phyloP scores from a whole-genome alignment of 148 eudicot genomes.

The Chenopodium quinoa region DNA sequence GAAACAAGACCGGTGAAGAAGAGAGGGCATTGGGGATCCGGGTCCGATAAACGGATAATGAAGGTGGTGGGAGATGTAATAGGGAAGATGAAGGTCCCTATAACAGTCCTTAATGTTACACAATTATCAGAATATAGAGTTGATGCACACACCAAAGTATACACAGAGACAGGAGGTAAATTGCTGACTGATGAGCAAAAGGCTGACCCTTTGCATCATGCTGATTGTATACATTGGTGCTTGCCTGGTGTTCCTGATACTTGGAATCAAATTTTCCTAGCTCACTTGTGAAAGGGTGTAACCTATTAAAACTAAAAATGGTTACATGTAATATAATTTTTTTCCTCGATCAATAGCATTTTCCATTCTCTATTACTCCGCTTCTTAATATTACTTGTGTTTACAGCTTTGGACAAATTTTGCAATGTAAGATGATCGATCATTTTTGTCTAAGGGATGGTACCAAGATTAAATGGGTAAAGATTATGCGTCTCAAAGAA shows the following conservation, averaged over 20 bases:
- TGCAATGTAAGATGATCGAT: too few species aligned
- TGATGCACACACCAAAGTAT: slow-evolving; percentile 73
- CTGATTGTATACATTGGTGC: slow-evolving; percentile 59
- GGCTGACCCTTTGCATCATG: slow-evolving; percentile 59
- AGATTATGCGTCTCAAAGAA: too few species aligned
- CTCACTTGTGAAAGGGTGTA: slow-evolving; percentile 42
- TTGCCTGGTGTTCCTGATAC: slow-evolving; percentile 20
- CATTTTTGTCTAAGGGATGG: too few species aligned
- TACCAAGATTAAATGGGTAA: too few species aligned
- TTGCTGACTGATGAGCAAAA: slow-evolving; percentile 59
- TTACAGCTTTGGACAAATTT: too few species aligned
- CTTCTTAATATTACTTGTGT: too few species aligned
- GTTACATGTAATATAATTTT: neutral
- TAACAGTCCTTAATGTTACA: slow-evolving; percentile 67
- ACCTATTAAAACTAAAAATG: neutral
- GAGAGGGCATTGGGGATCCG: slow-evolving; percentile 73
- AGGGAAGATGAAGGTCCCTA: slow-evolving; percentile 63
- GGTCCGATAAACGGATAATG: slow-evolving; percentile 73
- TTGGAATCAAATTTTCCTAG: slow-evolving; percentile 72
- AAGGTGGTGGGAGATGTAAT: slow-evolving; percentile 48
- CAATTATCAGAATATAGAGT: slow-evolving; percentile 80
- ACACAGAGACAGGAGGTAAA: slow-evolving; percentile 67
- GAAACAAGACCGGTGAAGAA: slow-evolving; percentile 75
- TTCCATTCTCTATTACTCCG: neutral
- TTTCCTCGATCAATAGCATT: neutral